A percentile compares a stretch with the other conserved stretches of the same genome.
These are phyloP conservation scores for Pythium inflatum DNA, from an alignment of 352 stramenopile species.

Conservation along the genomic window DNA sequence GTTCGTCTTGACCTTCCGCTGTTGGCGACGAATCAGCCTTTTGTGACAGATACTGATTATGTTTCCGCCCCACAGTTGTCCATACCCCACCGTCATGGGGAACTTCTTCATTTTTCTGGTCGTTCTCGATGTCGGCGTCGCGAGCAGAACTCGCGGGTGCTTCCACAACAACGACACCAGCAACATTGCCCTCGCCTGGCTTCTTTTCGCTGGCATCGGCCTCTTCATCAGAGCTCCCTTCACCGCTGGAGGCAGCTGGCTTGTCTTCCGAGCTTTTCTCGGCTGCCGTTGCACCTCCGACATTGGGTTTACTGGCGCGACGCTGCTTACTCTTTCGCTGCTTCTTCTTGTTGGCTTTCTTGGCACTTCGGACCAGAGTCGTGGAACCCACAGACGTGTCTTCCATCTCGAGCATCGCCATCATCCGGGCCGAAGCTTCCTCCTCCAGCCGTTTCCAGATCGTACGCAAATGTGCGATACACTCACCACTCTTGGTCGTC, in stretches of 20 bases:
- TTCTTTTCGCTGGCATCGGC: constrained; percentile 1
- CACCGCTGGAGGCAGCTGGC: constrained; percentile 14
- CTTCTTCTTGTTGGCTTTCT: constrained; percentile 66
- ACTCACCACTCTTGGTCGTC: constrained; percentile 52
- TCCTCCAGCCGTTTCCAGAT: constrained; percentile 80
- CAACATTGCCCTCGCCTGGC: not conserved
- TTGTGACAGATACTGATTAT: constrained; percentile 40
- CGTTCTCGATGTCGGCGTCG: not conserved
- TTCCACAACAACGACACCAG: not conserved
- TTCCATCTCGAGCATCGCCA: constrained; percentile 86
- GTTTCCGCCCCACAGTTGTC: constrained; percentile 79
- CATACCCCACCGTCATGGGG: constrained; percentile 45
- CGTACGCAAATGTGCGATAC: constrained; percentile 57
- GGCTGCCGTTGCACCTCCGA: not conserved
- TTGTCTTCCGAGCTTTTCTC: constrained; percentile 33
- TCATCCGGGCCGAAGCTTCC: constrained; percentile 76
- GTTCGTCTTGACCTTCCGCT: not conserved
- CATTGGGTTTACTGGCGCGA: constrained; percentile 33
- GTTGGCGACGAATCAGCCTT: constrained; percentile 18
- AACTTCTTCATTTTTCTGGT: not conserved
- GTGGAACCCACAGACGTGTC: constrained; percentile 38
- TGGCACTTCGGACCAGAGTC: too few species aligned
- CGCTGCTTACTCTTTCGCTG: constrained; percentile 76
- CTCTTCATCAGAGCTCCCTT: constrained; percentile 33
- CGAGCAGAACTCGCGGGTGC: too few species aligned